phyloP scores from a whole-genome alignment of 768 basidiomycete genomes.

The Pluteus cervinus region DNA sequence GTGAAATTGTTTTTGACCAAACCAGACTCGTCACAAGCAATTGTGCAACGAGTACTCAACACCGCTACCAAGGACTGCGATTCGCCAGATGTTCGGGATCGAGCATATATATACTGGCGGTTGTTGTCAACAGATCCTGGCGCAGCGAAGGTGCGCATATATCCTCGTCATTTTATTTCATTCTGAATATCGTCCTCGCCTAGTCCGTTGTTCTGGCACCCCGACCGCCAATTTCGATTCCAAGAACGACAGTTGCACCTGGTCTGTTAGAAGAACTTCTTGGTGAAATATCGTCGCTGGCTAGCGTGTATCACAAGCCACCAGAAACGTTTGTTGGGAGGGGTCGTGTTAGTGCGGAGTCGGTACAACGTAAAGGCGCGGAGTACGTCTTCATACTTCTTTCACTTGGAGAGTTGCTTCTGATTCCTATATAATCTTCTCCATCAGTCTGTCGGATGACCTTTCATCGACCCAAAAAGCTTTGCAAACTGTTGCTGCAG shows the following conservation, averaged over 20 bases:
- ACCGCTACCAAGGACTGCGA: conserved; percentile 98
- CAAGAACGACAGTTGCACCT: conserved; percentile 84
- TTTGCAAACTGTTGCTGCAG: conserved; percentile 84
- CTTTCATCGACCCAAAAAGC: conserved; percentile 73
- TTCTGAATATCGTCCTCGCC: conserved; percentile 2
- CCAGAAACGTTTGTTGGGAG: conserved; percentile 92
- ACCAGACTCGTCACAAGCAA: conserved; percentile 85
- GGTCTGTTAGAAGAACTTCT: conserved; percentile 88
- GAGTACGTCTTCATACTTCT: no score
- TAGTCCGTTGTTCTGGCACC: conserved; percentile 82
- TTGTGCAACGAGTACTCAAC: conserved; percentile 88
- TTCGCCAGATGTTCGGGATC: conserved; percentile 91
- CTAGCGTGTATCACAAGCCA: conserved; percentile 97
- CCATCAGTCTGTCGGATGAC: conserved; percentile 61
- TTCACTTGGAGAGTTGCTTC: no score
- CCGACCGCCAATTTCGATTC: conserved; percentile 90
- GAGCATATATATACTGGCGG: conserved; percentile 98
- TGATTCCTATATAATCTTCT: no score
- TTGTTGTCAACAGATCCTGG: conserved; percentile 90
- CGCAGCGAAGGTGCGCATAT: conserved; percentile 75
- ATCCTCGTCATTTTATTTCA: neutral
- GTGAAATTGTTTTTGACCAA: conserved; percentile 96
- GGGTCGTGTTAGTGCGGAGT: conserved; percentile 81
- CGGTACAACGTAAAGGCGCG: conserved; percentile 56
- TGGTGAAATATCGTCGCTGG: conserved; percentile 81